Percentiles rank a stretch among this genome's conserved stretches.
phyloP scores from a whole-genome alignment of 2,329 filamentous ascomycete genomes.

The Lasiodiplodia hormozganensis region DNA sequence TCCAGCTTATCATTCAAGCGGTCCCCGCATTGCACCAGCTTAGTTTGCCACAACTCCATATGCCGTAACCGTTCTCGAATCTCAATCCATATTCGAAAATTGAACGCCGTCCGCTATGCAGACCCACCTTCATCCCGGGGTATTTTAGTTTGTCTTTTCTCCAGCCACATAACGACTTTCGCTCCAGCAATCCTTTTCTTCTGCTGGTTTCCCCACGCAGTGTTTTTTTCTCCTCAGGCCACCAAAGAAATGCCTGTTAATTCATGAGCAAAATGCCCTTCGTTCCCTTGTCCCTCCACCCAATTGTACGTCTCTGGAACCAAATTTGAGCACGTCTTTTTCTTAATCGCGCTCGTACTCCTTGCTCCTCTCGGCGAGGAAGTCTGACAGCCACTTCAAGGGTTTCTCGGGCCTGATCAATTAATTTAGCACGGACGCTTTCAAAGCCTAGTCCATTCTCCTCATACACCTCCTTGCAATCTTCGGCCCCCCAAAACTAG shows the following conservation, averaged over 20 bases:
- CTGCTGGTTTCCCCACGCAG: background rate
- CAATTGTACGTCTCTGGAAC: background rate
- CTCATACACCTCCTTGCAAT: background rate
- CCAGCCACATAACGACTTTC: background rate
- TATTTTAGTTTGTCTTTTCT: constrained; percentile 8
- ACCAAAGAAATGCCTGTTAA: background rate
- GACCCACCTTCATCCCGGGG: constrained; percentile 3
- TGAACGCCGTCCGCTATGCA: constrained; percentile 32
- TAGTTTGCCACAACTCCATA: background rate
- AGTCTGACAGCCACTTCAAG: constrained; percentile 56
- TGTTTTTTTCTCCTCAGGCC: background rate
- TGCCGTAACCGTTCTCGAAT: background rate
- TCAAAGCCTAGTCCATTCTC: background rate
- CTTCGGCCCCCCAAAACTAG: background rate
- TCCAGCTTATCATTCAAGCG: background rate
- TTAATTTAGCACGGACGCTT: background rate
- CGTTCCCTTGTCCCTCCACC: background rate
- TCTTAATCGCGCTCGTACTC: constrained; percentile 52
- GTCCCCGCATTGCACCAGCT: background rate
- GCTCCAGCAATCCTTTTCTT: background rate
- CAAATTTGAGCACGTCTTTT: background rate
- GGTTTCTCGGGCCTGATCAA: constrained; percentile 54
- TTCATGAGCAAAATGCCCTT: background rate
- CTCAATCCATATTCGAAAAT: background rate
- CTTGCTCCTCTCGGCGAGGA: constrained; percentile 54